phyloP scores from a whole-genome alignment of 208 protist genomes.

The Acanthamoeba healyi region DNA sequence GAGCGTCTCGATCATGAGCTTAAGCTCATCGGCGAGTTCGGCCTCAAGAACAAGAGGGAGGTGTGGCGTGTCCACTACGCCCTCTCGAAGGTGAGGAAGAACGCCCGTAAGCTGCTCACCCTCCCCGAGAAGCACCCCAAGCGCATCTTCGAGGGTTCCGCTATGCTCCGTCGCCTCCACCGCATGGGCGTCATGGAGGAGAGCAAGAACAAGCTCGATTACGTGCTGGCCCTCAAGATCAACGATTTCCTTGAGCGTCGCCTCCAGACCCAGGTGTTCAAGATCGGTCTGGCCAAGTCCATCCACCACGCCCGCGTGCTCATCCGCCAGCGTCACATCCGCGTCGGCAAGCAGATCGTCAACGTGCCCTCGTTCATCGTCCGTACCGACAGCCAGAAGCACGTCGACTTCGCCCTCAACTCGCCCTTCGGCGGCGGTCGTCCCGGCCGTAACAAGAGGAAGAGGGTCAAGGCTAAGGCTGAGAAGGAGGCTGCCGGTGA shows the following conservation, averaged over 20 bases:
- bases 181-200: slow-evolving; percentile 99
- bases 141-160: slow-evolving; percentile 92
- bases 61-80: slow-evolving; percentile 99
- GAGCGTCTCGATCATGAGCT: slow-evolving; percentile 99
- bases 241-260: slow-evolving; percentile 99
- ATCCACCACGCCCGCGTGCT: slow-evolving; percentile 99
- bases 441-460: slow-evolving; percentile 96
- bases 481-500: slow-evolving; percentile 78
- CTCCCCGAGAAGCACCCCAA: slow-evolving; percentile 97
- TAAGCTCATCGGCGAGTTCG: slow-evolving; percentile 98
- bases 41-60: slow-evolving; percentile 99
- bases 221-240: slow-evolving; percentile 99
- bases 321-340: slow-evolving; percentile 99
- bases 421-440: slow-evolving; percentile 97
- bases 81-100: slow-evolving; percentile 99
- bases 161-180: slow-evolving; percentile 99
- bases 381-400: slow-evolving; percentile 98
- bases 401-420: slow-evolving; percentile 98
- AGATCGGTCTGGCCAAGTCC: slow-evolving; percentile 98
- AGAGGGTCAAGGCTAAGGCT: slow-evolving; percentile 46
- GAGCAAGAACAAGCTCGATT: slow-evolving; percentile 99
- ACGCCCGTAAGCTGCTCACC: slow-evolving; percentile 99
- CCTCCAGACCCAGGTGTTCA: slow-evolving; percentile 99
- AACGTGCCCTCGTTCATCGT: slow-evolving; percentile 99
- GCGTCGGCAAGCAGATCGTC: slow-evolving; percentile 99